phyloP scores from a whole-genome alignment of 495 filamentous ascomycete genomes.

The Friedmanniomyces simplex region DNA sequence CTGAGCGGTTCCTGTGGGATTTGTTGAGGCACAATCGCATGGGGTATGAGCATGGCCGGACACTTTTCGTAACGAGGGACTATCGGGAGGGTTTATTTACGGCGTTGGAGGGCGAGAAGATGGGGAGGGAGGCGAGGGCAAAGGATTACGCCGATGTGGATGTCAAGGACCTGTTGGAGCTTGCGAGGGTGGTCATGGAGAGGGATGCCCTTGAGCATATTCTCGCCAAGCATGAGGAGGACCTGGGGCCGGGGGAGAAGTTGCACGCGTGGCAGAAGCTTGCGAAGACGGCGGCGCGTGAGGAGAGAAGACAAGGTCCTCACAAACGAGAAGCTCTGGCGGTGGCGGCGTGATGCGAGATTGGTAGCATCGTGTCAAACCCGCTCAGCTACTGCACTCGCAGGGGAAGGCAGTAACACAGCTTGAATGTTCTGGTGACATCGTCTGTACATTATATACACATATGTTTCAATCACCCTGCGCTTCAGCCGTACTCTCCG shows the following conservation, averaged over 20 bases:
- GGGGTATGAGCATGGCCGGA: constrained; percentile 58
- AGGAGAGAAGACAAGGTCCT: not conserved
- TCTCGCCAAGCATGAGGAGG: constrained; percentile 63
- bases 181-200: constrained; percentile 78
- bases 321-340: too few species aligned
- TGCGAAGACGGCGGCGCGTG: not conserved
- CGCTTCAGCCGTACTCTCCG: too few species aligned
- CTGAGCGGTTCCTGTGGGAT: constrained; percentile 49
- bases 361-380: too few species aligned
- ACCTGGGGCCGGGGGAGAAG: constrained; percentile 29
- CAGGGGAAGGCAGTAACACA: too few species aligned
- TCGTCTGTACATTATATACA: too few species aligned
- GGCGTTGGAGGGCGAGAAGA: constrained; percentile 41
- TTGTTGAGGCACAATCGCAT: constrained; percentile 63
- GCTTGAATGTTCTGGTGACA: too few species aligned
- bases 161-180: constrained; percentile 85
- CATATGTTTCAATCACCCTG: too few species aligned
- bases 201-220: constrained; percentile 66
- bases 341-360: too few species aligned
- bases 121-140: constrained; percentile 57
- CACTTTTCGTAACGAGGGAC: constrained; percentile 61
- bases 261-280: constrained; percentile 2
- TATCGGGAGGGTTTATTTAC: constrained; percentile 43
- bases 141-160: constrained; percentile 65
- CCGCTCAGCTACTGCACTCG: too few species aligned